phyloP scores from a whole-genome alignment of 805 yeast species.

The Sugiyamaella americana region DNA sequence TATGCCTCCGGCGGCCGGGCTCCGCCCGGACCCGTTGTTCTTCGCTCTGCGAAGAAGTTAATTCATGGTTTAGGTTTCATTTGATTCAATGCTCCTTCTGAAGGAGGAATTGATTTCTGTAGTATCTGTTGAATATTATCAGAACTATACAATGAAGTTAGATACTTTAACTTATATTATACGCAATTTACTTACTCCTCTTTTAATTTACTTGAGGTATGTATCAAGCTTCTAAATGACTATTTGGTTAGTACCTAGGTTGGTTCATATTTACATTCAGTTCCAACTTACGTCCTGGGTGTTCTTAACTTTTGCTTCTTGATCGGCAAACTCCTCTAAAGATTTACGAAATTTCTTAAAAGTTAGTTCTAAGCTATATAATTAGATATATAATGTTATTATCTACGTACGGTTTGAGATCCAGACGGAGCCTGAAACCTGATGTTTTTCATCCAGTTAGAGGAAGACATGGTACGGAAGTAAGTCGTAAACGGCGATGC shows the following conservation, averaged over 20 bases:
- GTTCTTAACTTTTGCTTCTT: slow-evolving; percentile 12
- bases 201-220: not conserved
- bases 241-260: not conserved
- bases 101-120: slow-evolving; percentile 13
- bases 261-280: not conserved
- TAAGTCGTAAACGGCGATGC: no score
- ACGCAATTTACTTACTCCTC: slow-evolving; percentile 1
- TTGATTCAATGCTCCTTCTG: slow-evolving; percentile 15
- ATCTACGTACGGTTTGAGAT: slow-evolving; percentile 8
- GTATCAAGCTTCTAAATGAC: not conserved
- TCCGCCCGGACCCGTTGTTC: no score
- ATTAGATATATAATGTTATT: not conserved
- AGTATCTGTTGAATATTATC: slow-evolving; percentile 4
- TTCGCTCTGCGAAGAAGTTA: no score
- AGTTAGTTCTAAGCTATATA: not conserved
- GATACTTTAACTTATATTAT: no score
- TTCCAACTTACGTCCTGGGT: slow-evolving; percentile 6
- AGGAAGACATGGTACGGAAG: no score
- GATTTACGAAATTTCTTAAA: slow-evolving; percentile 7
- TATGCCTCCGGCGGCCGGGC: no score
- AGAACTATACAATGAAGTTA: no score
- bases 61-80: slow-evolving; percentile 5
- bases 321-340: slow-evolving; percentile 16
- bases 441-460: no score
- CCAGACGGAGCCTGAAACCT: slow-evolving; percentile 9